Evolutionary conservation across 257 asterid genomes (phyloP).

Genomic region (Oldenlandia corymbosa): DNA sequence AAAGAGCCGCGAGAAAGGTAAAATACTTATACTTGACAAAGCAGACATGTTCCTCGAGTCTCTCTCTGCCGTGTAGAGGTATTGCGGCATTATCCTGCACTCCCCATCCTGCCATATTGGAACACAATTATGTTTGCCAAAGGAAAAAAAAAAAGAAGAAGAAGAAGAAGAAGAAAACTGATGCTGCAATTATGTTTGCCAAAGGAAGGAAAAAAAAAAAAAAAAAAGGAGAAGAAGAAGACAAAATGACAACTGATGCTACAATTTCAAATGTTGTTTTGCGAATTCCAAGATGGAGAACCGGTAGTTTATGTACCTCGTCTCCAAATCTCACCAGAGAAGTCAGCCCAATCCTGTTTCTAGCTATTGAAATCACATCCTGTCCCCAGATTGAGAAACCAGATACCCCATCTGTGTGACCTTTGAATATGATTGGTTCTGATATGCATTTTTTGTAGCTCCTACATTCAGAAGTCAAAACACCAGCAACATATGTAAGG

Average conservation of each 20-base stretch:
- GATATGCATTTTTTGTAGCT: constrained; percentile 69
- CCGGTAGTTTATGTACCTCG: constrained; percentile 48
- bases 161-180: no score
- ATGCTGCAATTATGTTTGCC: not conserved
- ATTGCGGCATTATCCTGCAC: constrained; percentile 54
- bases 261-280: no score
- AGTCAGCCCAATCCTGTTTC: constrained; percentile 72
- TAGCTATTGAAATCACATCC: constrained; percentile 76
- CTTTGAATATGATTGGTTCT: constrained; percentile 53
- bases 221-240: no score
- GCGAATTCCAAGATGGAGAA: no score
- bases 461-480: constrained; percentile 10
- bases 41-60: constrained; percentile 71
- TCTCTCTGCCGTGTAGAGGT: constrained; percentile 70
- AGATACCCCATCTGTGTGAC: constrained; percentile 76
- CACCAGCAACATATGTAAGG: not conserved
- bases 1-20: constrained; percentile 82
- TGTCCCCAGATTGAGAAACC: constrained; percentile 91
- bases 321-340: constrained; percentile 56
- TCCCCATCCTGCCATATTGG: constrained; percentile 56
- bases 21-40: constrained; percentile 61
- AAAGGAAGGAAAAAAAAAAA: no score
- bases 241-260: no score
- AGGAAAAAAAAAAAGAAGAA: no score
- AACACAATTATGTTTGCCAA: not conserved